Evolutionary conservation across 2,329 filamentous ascomycete genomes (phyloP), one percentile per base, ranked within the genome.

Genomic region (Exophiala spinifera): DNA sequence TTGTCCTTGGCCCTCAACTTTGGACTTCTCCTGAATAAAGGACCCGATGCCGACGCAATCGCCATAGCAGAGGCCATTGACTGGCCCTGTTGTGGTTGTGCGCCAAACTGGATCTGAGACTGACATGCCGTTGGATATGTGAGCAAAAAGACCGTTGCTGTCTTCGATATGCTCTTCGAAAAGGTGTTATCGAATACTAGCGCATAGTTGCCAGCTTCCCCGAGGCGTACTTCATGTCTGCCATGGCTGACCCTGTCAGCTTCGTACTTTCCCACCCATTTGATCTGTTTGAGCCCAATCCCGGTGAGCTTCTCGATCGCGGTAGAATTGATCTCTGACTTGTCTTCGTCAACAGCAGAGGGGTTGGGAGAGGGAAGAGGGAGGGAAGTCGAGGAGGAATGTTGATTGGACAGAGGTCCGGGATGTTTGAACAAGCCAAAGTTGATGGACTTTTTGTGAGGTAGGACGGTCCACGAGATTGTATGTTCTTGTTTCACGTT

Each of bases 131-230:
- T 91, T 8, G 92, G 91, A 66, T 97, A 96, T 36, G 91, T 97
- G 69, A 97, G 81, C 49, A 99, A 83, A 33, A 96, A 91, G 66
- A 99, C 89, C 6, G 92, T 97, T 17, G 91, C 91, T 25, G 88
- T 96, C 75, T 99, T 99, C 49, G 91, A 94, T 39, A 88, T 86
- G 70, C 87, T 89, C 74, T 96, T 97, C 56, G 91, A 96, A 70
- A 99, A 99, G 23, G 94, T 99, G 68, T 99, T 99, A 81, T 99
- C 94, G 67, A 99, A 96, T 28, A 97, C 90, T 57, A 99, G 78
- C 53, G 91, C 94, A 69, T 95, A 99, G 83, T 96, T 96, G 67
- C 94, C 94, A 20, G 86, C 89, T 60, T 94, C 84, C 31, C 84
- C 84, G 6, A 76, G 66, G 0, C 77, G 76, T 20, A 97, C 89